phyloP scores from a whole-genome alignment of 2,329 filamentous ascomycete species.

The Talaromyces sp. region DNA sequence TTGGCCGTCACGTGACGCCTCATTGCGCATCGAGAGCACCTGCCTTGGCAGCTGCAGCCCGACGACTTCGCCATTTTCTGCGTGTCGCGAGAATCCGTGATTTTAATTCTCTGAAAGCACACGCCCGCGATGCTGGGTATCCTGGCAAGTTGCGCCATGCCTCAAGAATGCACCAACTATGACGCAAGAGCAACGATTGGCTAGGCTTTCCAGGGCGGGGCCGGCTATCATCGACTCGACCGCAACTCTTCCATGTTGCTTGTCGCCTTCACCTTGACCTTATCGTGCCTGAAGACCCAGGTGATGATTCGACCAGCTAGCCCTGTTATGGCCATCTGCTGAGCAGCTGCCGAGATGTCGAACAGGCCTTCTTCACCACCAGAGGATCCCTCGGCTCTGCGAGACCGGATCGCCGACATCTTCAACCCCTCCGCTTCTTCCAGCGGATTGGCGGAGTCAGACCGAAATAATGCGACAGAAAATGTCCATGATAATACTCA shows the following conservation, averaged over 20 bases:
- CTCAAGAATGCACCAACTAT: neutral
- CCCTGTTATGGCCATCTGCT: neutral
- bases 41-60: neutral
- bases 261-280: neutral
- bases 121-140: neutral
- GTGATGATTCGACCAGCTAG: neutral
- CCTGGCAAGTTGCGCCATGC: neutral
- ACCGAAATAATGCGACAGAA: slow-evolving; percentile 7
- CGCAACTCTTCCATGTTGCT: neutral
- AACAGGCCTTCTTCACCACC: slow-evolving; percentile 3
- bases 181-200: neutral
- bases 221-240: neutral
- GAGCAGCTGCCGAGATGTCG: slow-evolving; percentile 3
- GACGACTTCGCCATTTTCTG: neutral
- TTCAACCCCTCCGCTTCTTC: slow-evolving; percentile 20
- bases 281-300: neutral
- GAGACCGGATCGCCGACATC: slow-evolving; percentile 25
- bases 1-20: neutral
- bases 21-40: neutral
- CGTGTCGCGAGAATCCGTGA: neutral
- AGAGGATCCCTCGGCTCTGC: slow-evolving; percentile 15
- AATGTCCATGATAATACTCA: neutral
- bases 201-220: neutral
- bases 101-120: neutral
- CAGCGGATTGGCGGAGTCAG: slow-evolving; percentile 8